Percentiles rank a stretch among this genome's conserved stretches.
These are phyloP conservation scores for Rhizophagus sp. DNA, from an alignment of 192 early-diverging fungal genomes.

Conservation along the genomic window DNA sequence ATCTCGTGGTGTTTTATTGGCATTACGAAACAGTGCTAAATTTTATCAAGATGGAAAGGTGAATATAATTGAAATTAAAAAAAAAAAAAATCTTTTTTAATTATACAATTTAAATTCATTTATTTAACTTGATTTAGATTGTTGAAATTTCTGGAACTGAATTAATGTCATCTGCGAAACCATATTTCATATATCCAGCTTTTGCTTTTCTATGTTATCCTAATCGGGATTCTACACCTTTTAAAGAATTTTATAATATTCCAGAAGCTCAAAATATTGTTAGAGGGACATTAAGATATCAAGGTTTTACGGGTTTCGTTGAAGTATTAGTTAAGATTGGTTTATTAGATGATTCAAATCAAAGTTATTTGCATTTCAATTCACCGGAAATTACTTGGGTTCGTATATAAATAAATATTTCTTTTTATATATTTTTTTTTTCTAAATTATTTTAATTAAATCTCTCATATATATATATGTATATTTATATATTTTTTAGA, in stretches of 20 bases:
- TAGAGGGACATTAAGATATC: constrained; percentile 94
- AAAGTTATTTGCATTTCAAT: constrained; percentile 57
- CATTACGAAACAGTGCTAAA: constrained; percentile 91
- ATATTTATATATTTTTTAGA: constrained; percentile 34
- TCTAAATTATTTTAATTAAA: constrained; percentile 7
- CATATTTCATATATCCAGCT: constrained; percentile 87
- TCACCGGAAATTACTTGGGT: constrained; percentile 74
- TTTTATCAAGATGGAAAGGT: constrained; percentile 89
- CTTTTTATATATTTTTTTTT: background rate
- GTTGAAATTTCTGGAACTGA: constrained; percentile 80
- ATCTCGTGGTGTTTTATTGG: constrained; percentile 95
- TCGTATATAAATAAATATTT: background rate
- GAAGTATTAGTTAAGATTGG: constrained; percentile 93
- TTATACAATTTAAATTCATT: background rate
- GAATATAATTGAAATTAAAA: background rate
- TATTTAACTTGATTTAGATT: constrained; percentile 33
- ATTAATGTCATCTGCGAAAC: constrained; percentile 91
- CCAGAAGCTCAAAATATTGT: constrained; percentile 92
- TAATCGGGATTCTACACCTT: constrained; percentile 96
- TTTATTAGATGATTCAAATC: constrained; percentile 78
- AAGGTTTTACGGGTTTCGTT: constrained; percentile 95
- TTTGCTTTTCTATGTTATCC: constrained; percentile 96
- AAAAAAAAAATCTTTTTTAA: background rate
- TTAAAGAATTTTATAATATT: constrained; percentile 93
- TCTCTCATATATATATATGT: no score